Evolutionary conservation across 257 asterid species (phyloP).

Genomic region (Apocynum venetum): DNA sequence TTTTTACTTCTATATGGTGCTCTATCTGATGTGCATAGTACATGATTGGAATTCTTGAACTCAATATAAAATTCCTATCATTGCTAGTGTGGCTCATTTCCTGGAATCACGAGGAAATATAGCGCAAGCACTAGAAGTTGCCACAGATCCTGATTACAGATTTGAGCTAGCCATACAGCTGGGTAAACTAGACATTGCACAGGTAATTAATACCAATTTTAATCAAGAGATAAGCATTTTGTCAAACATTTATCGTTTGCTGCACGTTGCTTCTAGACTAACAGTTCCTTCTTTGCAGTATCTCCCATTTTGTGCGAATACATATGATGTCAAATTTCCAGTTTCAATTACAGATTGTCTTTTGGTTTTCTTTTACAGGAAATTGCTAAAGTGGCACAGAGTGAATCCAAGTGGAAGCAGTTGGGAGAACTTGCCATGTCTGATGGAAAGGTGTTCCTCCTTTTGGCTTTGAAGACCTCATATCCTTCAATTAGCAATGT

Average conservation of each 20-base stretch:
- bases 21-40: not conserved
- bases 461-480: not conserved
- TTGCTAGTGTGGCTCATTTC: constrained; percentile 79
- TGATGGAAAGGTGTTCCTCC: constrained; percentile 68
- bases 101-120: constrained; percentile 96
- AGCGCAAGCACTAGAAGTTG: constrained; percentile 88
- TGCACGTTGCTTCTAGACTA: not conserved
- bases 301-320: not conserved
- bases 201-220: constrained; percentile 43
- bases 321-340: not conserved
- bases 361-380: constrained; percentile 45
- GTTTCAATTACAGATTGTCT: not conserved
- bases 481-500: not conserved
- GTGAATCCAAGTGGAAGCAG: constrained; percentile 94
- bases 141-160: constrained; percentile 93
- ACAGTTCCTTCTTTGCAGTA: not conserved
- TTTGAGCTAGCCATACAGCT: constrained; percentile 94
- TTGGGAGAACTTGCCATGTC: constrained; percentile 98
- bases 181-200: constrained; percentile 80
- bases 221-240: not conserved
- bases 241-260: not conserved
- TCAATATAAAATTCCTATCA: not conserved
- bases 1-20: not conserved
- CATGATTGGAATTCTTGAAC: not conserved
- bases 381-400: constrained; percentile 71